Base-by-base conservation (phyloP, 2,329 filamentous ascomycete genomes). In the Ascochyta rabiei region DNA sequence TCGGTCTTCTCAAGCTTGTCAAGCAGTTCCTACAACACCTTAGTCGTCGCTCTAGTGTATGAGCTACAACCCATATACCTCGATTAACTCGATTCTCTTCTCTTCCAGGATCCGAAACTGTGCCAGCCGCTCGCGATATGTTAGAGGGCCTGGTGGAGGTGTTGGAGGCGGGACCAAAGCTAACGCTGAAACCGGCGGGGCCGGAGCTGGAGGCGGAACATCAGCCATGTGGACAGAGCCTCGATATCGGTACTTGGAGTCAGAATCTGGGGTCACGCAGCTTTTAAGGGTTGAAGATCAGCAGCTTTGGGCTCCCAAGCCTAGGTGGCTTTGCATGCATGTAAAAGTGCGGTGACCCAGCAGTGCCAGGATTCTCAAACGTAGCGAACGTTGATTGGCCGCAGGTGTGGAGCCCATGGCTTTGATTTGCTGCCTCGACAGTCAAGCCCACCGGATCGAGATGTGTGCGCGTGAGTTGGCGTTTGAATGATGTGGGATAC, bases 1-100 rank as follows among this genome's bases (percentile, higher is more conserved):
- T 75, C 72, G 21, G 67, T 69, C 53, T 71, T 72, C 48, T 75
- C 72, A 24, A 75, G 69, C 46, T 74, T 75, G 37, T 73, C 71
- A 1, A 75, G 57, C 24, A 75, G 57, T 63, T 75, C 72, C 72
- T 73, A 41, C 12, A 16, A 28, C 21, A 37, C n/a, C 28, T 56
- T 15, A 55, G 39, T 35, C 13, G 3, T 19, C 15, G 15, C 3
- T 43, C 4, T 10, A 31, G 26, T 34, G 21, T 13, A 31, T 1
- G 16, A 21, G 21, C 19, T 34, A 8, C 2, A 5, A 8, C n/a
- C 7, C 16, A 23, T 13, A 6, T 57, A 75, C 72, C 60, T 75
- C 72, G 5, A 75, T 75, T 43, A 75, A 54, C 57, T 74, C 71
- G 38, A 64, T 59, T 37, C 72, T 68, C 57, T 70, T 74, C 61